Evolutionary conservation across 164 flowering plant species (phyloP).

Genomic region (Liriodendron chinense): DNA sequence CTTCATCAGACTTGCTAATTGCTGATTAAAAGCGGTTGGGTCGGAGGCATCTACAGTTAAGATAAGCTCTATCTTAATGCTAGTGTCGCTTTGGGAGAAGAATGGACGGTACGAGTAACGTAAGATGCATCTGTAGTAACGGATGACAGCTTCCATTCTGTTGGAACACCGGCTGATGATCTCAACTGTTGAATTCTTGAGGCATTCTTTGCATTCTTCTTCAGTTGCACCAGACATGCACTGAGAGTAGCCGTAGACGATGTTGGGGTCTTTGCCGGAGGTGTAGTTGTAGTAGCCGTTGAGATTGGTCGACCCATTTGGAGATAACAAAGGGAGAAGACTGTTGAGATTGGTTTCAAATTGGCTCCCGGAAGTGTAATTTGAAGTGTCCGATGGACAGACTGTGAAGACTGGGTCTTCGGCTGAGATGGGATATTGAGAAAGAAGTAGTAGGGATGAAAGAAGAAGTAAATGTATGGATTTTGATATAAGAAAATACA

Average conservation of each 20-base stretch:
- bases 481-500: not conserved
- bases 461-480: not conserved
- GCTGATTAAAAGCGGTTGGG: slow-evolving; percentile 13
- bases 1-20: slow-evolving; percentile 13
- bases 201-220: slow-evolving; percentile 16
- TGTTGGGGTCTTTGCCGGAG: slow-evolving; percentile 15
- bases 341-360: slow-evolving; percentile 20
- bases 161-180: slow-evolving; percentile 18
- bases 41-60: slow-evolving; percentile 21
- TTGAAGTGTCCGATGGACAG: not conserved
- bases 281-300: slow-evolving; percentile 14
- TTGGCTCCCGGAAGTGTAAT: slow-evolving; percentile 8
- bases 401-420: not conserved
- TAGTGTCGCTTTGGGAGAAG: slow-evolving; percentile 1
- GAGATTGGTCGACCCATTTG: slow-evolving; percentile 14
- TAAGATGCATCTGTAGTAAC: slow-evolving; percentile 34
- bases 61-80: not conserved
- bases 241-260: slow-evolving; percentile 28
- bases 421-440: not conserved
- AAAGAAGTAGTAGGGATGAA: not conserved
- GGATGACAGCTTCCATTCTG: slow-evolving; percentile 18
- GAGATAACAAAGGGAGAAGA: slow-evolving; percentile 11
- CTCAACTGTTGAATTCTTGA: slow-evolving; percentile 11
- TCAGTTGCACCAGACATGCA: slow-evolving; percentile 20
- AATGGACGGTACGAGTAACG: slow-evolving; percentile 12